Base-by-base conservation (phyloP, 2,329 filamentous ascomycete genomes). In the Talaromyces rugulosus region DNA sequence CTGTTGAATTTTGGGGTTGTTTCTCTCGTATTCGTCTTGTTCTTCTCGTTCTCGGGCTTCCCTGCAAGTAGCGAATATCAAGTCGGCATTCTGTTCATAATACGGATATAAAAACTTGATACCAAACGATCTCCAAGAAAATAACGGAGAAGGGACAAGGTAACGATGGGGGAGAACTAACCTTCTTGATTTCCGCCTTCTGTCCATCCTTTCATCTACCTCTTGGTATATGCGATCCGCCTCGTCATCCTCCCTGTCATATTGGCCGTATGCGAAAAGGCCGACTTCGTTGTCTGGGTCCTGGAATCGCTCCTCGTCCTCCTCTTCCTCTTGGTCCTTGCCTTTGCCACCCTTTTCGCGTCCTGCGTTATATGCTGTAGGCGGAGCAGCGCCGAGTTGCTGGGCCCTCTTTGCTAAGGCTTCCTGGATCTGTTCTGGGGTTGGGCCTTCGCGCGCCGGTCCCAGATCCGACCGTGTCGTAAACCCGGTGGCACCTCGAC, bases 201-300 rank as follows among this genome's bases (percentile, higher is more conserved):
- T 90, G 67, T 96, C 93, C 94, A 99, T 98, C 78, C 90, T 94
- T 81, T 97, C 95, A 71, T 99, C 95, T 66, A 99, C 91, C 73
- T 92, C 90, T 71, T 93, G 89, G 80, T 96, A 99, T 71, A 99
- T 96, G 71, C 91, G 85, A 78, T 99, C 95, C 51, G 95, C 95
- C 77, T 99, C 96, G 71, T 99, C 95, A 72, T 99, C 95, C 61
- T 99, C 95, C 75, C 95, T 90, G 75, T 98, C 95, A 80, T 96
- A 99, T 69, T 95, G 90, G 40, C 95, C 95, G 61, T 92, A 94
- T 3, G 95, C 93, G 71, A 99, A 99, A 27, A 99, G 82, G 4
- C 96, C 95, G 55, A 95, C 90, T 76, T 99, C 95, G 71, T 98
- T 98, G 70, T 99, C 95, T 0, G 95, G 95, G 73, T 99, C 95